Evolutionary conservation across 768 basidiomycete species (phyloP).

Genomic region (Suillus brevipes): DNA sequence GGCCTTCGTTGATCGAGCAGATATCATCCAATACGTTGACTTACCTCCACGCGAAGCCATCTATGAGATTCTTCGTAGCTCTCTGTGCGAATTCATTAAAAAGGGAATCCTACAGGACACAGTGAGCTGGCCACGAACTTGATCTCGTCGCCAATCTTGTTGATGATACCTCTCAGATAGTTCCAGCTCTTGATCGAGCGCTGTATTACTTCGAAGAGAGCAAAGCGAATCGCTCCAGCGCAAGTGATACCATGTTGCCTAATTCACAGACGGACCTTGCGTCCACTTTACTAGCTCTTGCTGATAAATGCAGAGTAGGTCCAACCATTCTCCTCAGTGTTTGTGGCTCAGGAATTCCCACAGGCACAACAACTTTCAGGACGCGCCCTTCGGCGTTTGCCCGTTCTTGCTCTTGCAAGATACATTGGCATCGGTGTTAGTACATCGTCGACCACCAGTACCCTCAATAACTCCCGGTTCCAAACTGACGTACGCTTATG

Average conservation of each 20-base stretch:
- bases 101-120: slow-evolving; percentile 66
- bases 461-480: slow-evolving; percentile 11
- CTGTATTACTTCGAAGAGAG: slow-evolving; percentile 23
- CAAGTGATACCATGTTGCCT: slow-evolving; percentile 25
- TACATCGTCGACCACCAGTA: slow-evolving; percentile 19
- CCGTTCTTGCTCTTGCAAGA: slow-evolving; percentile 87
- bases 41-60: slow-evolving; percentile 89
- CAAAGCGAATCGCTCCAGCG: slow-evolving; percentile 8
- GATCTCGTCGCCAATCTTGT: neutral
- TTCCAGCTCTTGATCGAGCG: slow-evolving; percentile 62
- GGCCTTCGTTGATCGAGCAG: slow-evolving; percentile 95
- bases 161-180: slow-evolving; percentile 40
- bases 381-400: slow-evolving; percentile 87
- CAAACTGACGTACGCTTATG: slow-evolving; percentile 58
- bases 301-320: slow-evolving; percentile 77
- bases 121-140: slow-evolving; percentile 42
- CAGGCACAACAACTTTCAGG: slow-evolving; percentile 87
- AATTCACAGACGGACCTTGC: slow-evolving; percentile 58
- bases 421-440: slow-evolving; percentile 60
- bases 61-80: slow-evolving; percentile 87
- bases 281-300: slow-evolving; percentile 61
- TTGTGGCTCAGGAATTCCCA: neutral
- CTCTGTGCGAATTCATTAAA: slow-evolving; percentile 74
- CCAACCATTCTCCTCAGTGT: neutral
- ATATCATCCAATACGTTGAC: slow-evolving; percentile 94